These are phyloP conservation scores for Tritrichomonas foetus DNA, from an alignment of 208 protist genomes.

Conservation along the genomic window DNA sequence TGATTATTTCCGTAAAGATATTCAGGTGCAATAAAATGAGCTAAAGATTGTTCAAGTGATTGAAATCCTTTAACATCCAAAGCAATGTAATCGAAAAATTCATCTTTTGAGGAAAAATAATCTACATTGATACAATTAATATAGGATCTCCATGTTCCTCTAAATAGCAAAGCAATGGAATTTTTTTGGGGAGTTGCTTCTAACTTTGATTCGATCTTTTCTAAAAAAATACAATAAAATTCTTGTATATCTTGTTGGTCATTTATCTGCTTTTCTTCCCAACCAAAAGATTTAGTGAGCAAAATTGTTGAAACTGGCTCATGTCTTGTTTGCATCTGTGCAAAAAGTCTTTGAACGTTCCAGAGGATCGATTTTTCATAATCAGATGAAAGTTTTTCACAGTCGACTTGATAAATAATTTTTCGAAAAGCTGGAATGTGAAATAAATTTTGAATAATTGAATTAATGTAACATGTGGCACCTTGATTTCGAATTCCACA, in stretches of 20 bases:
- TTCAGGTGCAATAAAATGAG: neutral
- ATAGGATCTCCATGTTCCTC: neutral
- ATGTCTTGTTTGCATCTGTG: neutral
- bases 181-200: neutral
- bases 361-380: constrained; percentile 53
- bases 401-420: neutral
- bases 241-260: constrained; percentile 19
- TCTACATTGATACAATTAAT: neutral
- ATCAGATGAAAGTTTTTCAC: neutral
- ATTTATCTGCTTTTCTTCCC: neutral
- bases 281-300: neutral
- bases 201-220: neutral
- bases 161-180: neutral
- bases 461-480: constrained; percentile 36
- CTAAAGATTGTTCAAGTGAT: neutral
- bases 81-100: neutral
- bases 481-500: constrained; percentile 16
- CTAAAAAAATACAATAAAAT: neutral
- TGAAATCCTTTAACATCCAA: neutral
- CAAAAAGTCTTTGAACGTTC: neutral
- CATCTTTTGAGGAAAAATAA: neutral
- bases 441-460: neutral
- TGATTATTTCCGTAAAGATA: constrained; percentile 32
- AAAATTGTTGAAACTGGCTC: neutral
- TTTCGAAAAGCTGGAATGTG: neutral